phyloP scores from a whole-genome alignment of 148 eudicot species.

The Vaccinium corymbosum region DNA sequence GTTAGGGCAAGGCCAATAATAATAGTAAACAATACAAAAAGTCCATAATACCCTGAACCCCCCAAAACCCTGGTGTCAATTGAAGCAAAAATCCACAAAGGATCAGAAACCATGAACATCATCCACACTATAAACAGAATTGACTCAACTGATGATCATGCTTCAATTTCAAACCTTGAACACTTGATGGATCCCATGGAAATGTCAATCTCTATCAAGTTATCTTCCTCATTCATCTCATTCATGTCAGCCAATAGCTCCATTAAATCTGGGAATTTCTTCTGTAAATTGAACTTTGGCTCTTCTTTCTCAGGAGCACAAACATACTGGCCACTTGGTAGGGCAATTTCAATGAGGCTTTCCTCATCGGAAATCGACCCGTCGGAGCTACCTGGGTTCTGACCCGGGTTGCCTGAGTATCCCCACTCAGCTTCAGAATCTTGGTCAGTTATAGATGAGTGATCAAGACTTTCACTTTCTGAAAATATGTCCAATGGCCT shows the following conservation, averaged over 20 bases:
- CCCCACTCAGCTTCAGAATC: slow-evolving; percentile 51
- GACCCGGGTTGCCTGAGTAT: slow-evolving; percentile 20
- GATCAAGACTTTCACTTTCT: slow-evolving; percentile 52
- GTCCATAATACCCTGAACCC: neutral
- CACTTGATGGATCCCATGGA: slow-evolving; percentile 84
- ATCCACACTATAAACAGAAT: neutral
- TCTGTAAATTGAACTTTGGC: slow-evolving; percentile 26
- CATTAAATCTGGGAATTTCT: slow-evolving; percentile 33
- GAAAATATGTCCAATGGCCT: slow-evolving; percentile 35
- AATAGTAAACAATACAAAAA: neutral
- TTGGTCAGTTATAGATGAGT: slow-evolving; percentile 43
- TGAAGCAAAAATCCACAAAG: slow-evolving; percentile 16
- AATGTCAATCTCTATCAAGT: slow-evolving; percentile 82
- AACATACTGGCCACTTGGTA: slow-evolving; percentile 60
- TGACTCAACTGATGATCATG: slow-evolving; percentile 27
- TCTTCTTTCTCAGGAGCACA: slow-evolving; percentile 27
- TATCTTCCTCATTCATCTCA: slow-evolving; percentile 75
- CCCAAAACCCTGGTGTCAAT: neutral
- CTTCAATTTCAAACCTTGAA: slow-evolving; percentile 71
- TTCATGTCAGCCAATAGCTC: slow-evolving; percentile 36
- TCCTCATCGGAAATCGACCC: slow-evolving; percentile 89
- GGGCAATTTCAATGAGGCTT: slow-evolving; percentile 75
- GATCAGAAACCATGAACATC: slow-evolving; percentile 15
- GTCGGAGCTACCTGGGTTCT: slow-evolving; percentile 38
- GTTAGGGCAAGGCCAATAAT: neutral